Evolutionary conservation across 73 alveolate species (phyloP), one percentile per base, ranked within the genome.

Genomic region (Stentor roeselii): DNA sequence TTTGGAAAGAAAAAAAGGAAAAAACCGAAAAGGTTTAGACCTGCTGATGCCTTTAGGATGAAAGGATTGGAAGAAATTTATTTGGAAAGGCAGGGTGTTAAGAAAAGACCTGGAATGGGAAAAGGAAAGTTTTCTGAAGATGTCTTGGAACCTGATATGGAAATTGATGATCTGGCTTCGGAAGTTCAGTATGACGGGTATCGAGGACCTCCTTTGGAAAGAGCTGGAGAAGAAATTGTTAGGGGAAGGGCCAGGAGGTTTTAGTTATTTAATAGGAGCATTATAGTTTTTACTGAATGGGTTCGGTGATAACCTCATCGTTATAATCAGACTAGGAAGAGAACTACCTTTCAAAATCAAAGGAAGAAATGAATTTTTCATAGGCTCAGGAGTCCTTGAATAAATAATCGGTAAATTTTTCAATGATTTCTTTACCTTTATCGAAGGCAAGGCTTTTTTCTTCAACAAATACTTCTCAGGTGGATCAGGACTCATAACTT

Each of bases 221-320:
- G 41, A 67, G 80, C 80, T 67, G 80, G 80, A 27, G 80, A 67
- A 21, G 80, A 67, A 67, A 67, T 67, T 67, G 80, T 67, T 1
- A 67, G 80, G 34, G 80, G 80, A 50, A 6, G 67, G 67, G 67
- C 30, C 6, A 50, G 67, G 21, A 50, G 67, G 21, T 50, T n/a
- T n/a, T n/a, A n/a, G n/a, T n/a, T n/a, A n/a, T n/a, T n/a, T n/a
- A n/a, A n/a, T n/a, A n/a, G n/a, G n/a, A n/a, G n/a, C n/a, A n/a
- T n/a, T n/a, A n/a, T n/a, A n/a, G n/a, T n/a, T n/a, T n/a, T n/a
- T n/a, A n/a, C n/a, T n/a, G n/a, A n/a, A n/a, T n/a, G n/a, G n/a
- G n/a, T n/a, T n/a, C n/a, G n/a, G n/a, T n/a, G n/a, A n/a, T n/a
- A n/a, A n/a, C n/a, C n/a, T n/a, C n/a, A n/a, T n/a, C n/a, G n/a